Evolutionary conservation across 495 filamentous ascomycete species (phyloP), one percentile per base, ranked within the genome.

Genomic region (Daldinia decipiens): DNA sequence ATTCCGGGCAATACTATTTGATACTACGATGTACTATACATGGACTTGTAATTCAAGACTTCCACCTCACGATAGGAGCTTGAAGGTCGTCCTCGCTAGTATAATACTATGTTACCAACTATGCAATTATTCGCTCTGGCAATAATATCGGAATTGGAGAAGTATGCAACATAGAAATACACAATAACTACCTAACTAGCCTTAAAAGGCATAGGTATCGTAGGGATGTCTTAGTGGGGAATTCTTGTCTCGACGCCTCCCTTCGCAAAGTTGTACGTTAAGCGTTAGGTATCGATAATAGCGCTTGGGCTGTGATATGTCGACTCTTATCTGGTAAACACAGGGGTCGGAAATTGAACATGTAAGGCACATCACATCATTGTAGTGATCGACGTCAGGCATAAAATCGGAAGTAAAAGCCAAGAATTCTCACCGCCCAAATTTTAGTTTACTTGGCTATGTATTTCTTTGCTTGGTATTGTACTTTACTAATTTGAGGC

Each of bases 291-390:
- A 27, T 47, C n/a, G 17, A 47, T 47, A 17, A 29, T 52, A 52
- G 12, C 26, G 24, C 50, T 52, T 36, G 13, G 29, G 7, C 29
- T 55, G 27, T 34, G 11, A 55, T 55, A 34, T 29, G 26, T 34
- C 17, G 5, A 31, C 52, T 34, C 31, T 63, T 51, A 31, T 43
- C 32, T 54, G 31, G 43, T 68, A 50, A 51, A 36, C 24, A 59
- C 67, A 70, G 50, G 67, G 67, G 26, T 65, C 24, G 67, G 61
- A 70, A 65, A 70, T 70, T 70, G 62, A 53, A 50, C 38, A 29
- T 70, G 62, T 55, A 59, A 52, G 61, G 61, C 61, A 65, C 57
- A 70, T 65, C 67, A 65, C 54, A 53, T 63, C 43, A 63, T 59
- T 56, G 17, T 57, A 34, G 15, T 54, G 59, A 64, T 64, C 66